phyloP scores from a whole-genome alignment of 2,329 filamentous ascomycete species.

The Calonectria hongkongensis region DNA sequence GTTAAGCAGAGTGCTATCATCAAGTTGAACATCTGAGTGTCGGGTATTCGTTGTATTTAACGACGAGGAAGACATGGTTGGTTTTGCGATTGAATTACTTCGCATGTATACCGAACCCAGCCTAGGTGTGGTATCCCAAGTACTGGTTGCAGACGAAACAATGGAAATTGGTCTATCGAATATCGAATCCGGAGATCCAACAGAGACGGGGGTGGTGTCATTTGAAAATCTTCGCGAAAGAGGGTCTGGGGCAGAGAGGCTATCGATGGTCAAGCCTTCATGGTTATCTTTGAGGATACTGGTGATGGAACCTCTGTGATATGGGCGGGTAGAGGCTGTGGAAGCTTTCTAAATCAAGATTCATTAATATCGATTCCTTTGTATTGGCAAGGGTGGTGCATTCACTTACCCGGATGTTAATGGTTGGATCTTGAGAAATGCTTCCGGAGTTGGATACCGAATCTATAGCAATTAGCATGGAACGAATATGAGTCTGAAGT shows the following conservation, averaged over 20 bases:
- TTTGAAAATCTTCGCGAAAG: constrained; percentile 23
- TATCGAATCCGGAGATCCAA: constrained; percentile 31
- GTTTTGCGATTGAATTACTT: constrained; percentile 13
- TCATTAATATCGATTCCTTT: too few relatives aligned
- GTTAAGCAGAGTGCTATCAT: constrained; percentile 28
- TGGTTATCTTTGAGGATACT: too few relatives aligned
- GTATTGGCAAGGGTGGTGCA: too few relatives aligned
- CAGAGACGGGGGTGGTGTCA: constrained; percentile 30
- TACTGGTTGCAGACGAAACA: constrained; percentile 37
- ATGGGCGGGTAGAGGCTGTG: too few relatives aligned
- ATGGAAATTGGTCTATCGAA: constrained; percentile 38
- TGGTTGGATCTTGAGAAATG: too few relatives aligned
- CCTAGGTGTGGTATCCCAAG: constrained; percentile 28
- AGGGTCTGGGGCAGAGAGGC: neutral
- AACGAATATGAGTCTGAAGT: too few relatives aligned
- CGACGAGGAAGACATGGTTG: constrained; percentile 34
- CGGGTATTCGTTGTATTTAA: constrained; percentile 15
- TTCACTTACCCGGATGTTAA: too few relatives aligned
- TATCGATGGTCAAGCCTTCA: neutral
- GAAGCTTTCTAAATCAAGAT: too few relatives aligned
- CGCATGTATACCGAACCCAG: neutral
- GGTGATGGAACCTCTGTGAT: too few relatives aligned
- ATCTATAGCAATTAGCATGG: too few relatives aligned
- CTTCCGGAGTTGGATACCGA: too few relatives aligned
- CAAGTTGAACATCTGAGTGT: constrained; percentile 28